phyloP scores from a whole-genome alignment of 192 early-diverging fungal genomes.

The Coemansia sp. region DNA sequence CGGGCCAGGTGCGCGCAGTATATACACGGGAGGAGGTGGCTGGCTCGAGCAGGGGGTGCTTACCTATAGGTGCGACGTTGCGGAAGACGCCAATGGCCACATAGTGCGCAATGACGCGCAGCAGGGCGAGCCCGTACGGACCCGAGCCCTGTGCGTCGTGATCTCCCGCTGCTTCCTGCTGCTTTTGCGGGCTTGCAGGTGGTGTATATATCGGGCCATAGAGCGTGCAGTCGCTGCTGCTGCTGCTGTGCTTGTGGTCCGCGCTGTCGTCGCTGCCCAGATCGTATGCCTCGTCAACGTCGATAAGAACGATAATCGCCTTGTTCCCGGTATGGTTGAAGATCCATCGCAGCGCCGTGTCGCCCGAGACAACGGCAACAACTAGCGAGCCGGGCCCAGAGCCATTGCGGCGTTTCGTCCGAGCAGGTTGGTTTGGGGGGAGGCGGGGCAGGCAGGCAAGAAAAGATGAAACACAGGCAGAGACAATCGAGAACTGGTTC shows the following conservation, averaged over 20 bases:
- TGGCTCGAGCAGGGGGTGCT: constrained; percentile 3
- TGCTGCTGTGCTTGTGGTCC: constrained; percentile 11
- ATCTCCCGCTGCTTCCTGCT: constrained; percentile 4
- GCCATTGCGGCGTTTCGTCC: too few species aligned
- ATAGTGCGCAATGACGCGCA: constrained; percentile 47
- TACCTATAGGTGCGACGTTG: constrained; percentile 49
- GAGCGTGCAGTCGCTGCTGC: constrained; percentile 14
- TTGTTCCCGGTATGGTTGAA: constrained; percentile 40
- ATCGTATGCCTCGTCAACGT: constrained; percentile 46
- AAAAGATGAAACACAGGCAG: too few species aligned
- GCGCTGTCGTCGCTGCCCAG: constrained; percentile 6
- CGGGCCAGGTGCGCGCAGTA: neutral
- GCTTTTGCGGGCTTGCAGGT: constrained; percentile 26
- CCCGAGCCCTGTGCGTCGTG: constrained; percentile 26
- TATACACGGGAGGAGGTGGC: neutral
- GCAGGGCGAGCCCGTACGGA: constrained; percentile 42
- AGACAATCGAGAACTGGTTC: too few species aligned
- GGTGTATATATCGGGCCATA: constrained; percentile 42
- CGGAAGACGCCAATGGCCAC: constrained; percentile 49
- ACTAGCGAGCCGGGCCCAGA: too few species aligned
- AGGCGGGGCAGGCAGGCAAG: too few species aligned
- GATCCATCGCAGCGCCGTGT: constrained; percentile 47
- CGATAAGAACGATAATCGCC: constrained; percentile 46
- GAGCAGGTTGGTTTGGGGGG: too few species aligned
- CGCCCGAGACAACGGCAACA: constrained; percentile 46